Evolutionary conservation across 1,139 yeast genomes (phyloP), one percentile per base, ranked within the genome.

Genomic region (Diutina scorzettiae): DNA sequence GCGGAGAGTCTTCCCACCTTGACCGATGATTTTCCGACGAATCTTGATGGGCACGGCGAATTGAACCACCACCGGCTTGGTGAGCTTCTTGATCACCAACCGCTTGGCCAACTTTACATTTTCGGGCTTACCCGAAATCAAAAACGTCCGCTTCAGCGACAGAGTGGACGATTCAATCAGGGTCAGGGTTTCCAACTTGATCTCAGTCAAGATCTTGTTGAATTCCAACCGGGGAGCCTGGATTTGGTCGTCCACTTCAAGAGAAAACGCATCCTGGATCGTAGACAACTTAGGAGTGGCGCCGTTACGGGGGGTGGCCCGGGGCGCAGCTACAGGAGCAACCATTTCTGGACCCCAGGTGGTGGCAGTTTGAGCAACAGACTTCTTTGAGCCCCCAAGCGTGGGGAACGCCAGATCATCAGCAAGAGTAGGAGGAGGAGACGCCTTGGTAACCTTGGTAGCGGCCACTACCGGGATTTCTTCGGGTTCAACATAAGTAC

Each of bases 91-190:
- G 48, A 83, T 73, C 44, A 93, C 73, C 51, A 83, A 83, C 48
- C 87, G 72, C 60, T 79, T 81, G 47, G 95, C 96, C 40, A 63
- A 64, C 47, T 69, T 72, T 44, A 87, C 93, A 46, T 76, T 76
- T 21, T 68, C 76, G 20, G 81, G 76, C 49, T 73, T 71, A 54
- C 97, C 98, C 51, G 81, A 75, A 51, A 91, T 76, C 58, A 91
- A 73, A 54, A 89, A 86, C 25, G 95, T 85, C 63, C 96, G 80
- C 56, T 77, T 79, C 54, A 82, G 85, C 45, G 83, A 79, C 43
- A 95, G 82, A 45, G 87, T 71, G 43, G 96, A 85, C 47, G 95
- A 83, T 58, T 89, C 96, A 48, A 89, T 76, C 47, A 76, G 73
- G 43, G 89, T 85, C 43, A 70, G 65, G 47, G 82, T 73, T 36